phyloP scores from a whole-genome alignment of 2,329 filamentous ascomycete species.

The Fusarium praegraminearum region DNA sequence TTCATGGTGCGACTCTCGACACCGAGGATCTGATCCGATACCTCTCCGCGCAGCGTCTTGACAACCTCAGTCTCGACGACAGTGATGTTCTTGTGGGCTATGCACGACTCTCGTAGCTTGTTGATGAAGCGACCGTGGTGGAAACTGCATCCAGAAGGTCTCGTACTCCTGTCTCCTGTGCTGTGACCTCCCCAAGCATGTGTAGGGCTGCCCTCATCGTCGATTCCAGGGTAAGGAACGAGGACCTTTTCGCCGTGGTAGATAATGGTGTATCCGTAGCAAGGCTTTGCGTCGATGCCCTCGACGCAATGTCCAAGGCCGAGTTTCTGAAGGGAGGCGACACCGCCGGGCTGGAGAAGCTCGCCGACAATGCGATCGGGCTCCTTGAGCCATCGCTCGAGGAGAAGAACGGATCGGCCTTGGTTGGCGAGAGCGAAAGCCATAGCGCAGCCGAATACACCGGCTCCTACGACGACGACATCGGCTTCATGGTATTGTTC shows the following conservation, averaged over 20 bases:
- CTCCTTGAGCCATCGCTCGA: constrained; percentile 90
- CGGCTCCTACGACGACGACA: constrained; percentile 91
- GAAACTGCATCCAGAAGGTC: constrained; percentile 80
- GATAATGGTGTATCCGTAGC: constrained; percentile 87
- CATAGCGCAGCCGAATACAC: constrained; percentile 87
- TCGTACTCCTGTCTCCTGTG: constrained; percentile 52
- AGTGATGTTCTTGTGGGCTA: constrained; percentile 83
- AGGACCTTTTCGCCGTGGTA: constrained; percentile 79
- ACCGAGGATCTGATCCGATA: constrained; percentile 80
- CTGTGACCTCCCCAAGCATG: constrained; percentile 53
- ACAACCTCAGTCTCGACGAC: constrained; percentile 91
- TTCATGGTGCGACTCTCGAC: constrained; percentile 79
- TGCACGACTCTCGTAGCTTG: constrained; percentile 80
- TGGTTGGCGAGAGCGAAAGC: constrained; percentile 88
- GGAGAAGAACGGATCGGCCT: constrained; percentile 87
- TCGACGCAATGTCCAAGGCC: constrained; percentile 87
- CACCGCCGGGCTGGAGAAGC: constrained; percentile 91
- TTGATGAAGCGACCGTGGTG: constrained; percentile 95
- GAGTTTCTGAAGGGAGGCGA: constrained; percentile 81
- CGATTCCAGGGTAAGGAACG: constrained; percentile 82
- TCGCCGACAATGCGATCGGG: constrained; percentile 97
- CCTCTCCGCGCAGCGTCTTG: constrained; percentile 76
- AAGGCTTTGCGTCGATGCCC: constrained; percentile 85
- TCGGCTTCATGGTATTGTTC: constrained; percentile 75
- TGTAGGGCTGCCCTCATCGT: constrained; percentile 58